These are phyloP conservation scores for Magnusiomyces tetraspermus DNA, from an alignment of 1,139 yeast species.

Conservation along the genomic window DNA sequence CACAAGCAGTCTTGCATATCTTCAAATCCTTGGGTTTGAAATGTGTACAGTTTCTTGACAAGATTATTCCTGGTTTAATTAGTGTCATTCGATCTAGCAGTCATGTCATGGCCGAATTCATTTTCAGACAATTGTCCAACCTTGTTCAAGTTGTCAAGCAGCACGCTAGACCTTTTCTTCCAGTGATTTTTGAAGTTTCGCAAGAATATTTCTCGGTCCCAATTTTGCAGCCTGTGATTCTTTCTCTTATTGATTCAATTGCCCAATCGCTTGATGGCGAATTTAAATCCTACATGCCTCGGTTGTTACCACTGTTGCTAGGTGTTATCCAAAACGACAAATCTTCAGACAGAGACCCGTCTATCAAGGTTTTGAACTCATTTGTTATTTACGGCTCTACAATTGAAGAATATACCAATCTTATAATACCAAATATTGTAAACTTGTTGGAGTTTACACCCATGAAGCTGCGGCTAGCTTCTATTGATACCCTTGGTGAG, in stretches of 20 bases:
- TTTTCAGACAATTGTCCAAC: conserved; percentile 80
- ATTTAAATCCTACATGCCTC: conserved; percentile 74
- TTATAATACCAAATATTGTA: conserved; percentile 76
- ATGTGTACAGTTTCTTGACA: conserved; percentile 78
- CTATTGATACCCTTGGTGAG: conserved; percentile 79
- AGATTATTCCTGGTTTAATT: conserved; percentile 80
- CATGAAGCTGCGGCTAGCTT: conserved; percentile 51
- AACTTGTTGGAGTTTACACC: conserved; percentile 54
- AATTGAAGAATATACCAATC: conserved; percentile 79
- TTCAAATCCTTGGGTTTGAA: conserved; percentile 81
- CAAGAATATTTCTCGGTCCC: conserved; percentile 63
- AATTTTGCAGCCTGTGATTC: conserved; percentile 67
- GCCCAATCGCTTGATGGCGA: conserved; percentile 87
- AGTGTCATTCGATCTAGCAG: conserved; percentile 81
- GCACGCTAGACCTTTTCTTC: conserved; percentile 75
- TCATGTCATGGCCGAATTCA: conserved; percentile 72
- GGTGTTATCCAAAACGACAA: conserved; percentile 73
- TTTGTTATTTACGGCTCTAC: conserved; percentile 84
- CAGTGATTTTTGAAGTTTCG: conserved; percentile 66
- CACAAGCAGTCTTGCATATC: conserved; percentile 84
- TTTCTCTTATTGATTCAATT: conserved; percentile 72
- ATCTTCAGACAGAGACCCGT: conserved; percentile 49
- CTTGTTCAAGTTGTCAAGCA: conserved; percentile 77
- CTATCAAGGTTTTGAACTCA: conserved; percentile 70
- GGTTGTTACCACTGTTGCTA: conserved; percentile 63